phyloP scores from a whole-genome alignment of 768 basidiomycete genomes.

The Russula emetica region DNA sequence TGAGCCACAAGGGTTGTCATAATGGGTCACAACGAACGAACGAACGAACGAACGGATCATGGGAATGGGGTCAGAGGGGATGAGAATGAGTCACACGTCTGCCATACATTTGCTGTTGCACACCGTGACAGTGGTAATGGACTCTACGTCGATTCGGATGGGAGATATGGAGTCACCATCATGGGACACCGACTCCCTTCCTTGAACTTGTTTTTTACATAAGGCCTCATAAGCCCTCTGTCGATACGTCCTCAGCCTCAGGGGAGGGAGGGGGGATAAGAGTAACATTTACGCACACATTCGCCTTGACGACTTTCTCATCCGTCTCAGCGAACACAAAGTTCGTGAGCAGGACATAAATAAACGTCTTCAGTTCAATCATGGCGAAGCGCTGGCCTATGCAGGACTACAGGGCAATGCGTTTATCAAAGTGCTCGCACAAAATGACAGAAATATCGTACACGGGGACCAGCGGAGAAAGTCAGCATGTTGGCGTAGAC shows the following conservation, averaged over 20 bases:
- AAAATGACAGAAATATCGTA: conserved; percentile 37
- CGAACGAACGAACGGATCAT: too few species aligned
- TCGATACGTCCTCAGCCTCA: neutral
- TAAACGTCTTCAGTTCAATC: conserved; percentile 77
- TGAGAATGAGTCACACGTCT: too few species aligned
- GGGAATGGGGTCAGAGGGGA: too few species aligned
- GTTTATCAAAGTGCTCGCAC: conserved; percentile 1
- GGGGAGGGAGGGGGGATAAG: too few species aligned
- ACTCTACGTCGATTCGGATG: conserved; percentile 2
- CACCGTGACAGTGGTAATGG: too few species aligned
- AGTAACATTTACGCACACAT: conserved; percentile 43
- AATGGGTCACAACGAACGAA: too few species aligned
- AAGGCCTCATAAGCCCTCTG: conserved; percentile 27
- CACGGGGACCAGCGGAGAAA: conserved; percentile 82
- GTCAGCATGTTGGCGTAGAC: conserved; percentile 65
- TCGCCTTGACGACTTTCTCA: conserved; percentile 69
- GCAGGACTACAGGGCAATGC: conserved; percentile 52
- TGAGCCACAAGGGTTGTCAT: too few species aligned
- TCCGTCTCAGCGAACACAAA: conserved; percentile 77
- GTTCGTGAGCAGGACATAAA: conserved; percentile 63
- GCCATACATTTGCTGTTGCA: too few species aligned
- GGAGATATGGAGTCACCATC: conserved; percentile 19
- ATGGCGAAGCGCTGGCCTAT: conserved; percentile 78
- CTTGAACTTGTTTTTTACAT: conserved; percentile 16
- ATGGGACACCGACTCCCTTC: conserved; percentile 28